Conservation (phyloP, 2,329 filamentous ascomycete genomes). For the Hypoxylon sp. region DNA sequence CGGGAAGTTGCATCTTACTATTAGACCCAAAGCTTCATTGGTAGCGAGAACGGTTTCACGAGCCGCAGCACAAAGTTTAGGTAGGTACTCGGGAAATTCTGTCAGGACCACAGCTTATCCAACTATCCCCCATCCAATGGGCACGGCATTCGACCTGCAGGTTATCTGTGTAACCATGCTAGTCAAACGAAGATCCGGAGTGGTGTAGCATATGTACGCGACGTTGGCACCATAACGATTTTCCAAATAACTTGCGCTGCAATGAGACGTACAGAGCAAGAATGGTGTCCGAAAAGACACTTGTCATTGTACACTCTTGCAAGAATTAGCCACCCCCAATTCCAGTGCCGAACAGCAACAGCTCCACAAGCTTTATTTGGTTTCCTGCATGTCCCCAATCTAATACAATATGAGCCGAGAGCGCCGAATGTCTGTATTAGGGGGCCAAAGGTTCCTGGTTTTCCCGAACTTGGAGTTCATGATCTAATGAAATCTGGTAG, state of each 20-base stretch:
- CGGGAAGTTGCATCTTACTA: background rate
- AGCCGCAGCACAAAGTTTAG: slow-evolving; percentile 1
- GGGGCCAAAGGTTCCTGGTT: background rate
- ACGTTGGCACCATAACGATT: too few species aligned
- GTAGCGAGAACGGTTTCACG: background rate
- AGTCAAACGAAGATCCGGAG: background rate
- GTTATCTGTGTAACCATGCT: background rate
- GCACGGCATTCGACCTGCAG: background rate
- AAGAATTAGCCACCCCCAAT: background rate
- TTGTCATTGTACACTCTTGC: background rate
- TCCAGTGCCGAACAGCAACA: background rate
- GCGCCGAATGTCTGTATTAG: background rate
- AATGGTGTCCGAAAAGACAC: background rate
- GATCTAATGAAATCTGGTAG: background rate
- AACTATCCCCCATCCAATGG: background rate
- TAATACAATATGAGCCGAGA: background rate
- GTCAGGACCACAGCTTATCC: background rate
- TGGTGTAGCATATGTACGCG: background rate
- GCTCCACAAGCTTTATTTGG: background rate
- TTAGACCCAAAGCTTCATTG: background rate
- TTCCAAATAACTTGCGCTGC: background rate
- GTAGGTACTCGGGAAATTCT: background rate
- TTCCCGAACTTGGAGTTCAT: background rate
- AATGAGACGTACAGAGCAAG: background rate
- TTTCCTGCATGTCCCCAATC: background rate